phyloP scores from a whole-genome alignment of 768 basidiomycete genomes.

The Pleurotus tuoliensis region DNA sequence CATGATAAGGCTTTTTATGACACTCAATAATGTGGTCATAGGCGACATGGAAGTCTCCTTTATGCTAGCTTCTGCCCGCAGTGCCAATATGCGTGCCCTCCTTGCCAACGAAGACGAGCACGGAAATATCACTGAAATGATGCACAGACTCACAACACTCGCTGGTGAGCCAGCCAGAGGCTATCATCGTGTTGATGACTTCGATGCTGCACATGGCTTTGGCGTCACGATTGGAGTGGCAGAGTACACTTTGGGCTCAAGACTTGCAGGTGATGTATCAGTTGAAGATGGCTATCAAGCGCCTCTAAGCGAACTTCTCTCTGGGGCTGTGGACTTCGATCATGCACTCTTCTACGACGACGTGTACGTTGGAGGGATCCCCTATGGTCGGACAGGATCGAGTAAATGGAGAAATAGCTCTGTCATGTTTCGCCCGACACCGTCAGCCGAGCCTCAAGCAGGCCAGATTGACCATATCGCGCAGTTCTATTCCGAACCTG shows the following conservation, averaged over 20 bases:
- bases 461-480: slow-evolving; percentile 5
- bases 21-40: neutral
- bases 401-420: slow-evolving; percentile 7
- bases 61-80: slow-evolving; percentile 6
- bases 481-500: neutral
- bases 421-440: slow-evolving; percentile 7
- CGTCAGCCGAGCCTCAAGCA: neutral
- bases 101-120: slow-evolving; percentile 10
- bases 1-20: neutral
- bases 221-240: neutral
- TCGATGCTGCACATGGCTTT: neutral
- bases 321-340: neutral
- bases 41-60: slow-evolving; percentile 17
- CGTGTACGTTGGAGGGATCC: slow-evolving; percentile 8
- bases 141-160: slow-evolving; percentile 8
- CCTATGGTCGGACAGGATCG: slow-evolving; percentile 9
- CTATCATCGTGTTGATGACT: slow-evolving; percentile 4
- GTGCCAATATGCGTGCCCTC: slow-evolving; percentile 11
- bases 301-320: neutral
- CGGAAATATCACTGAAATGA: neutral
- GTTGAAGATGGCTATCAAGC: neutral
- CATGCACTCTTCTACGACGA: neutral
- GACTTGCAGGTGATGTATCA: neutral
- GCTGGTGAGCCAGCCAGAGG: slow-evolving; percentile 14
- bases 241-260: neutral